A percentile compares a stretch with the other conserved stretches of the same genome.
phyloP scores from a whole-genome alignment of 2,329 filamentous ascomycete genomes.

The Aciculosporium take region DNA sequence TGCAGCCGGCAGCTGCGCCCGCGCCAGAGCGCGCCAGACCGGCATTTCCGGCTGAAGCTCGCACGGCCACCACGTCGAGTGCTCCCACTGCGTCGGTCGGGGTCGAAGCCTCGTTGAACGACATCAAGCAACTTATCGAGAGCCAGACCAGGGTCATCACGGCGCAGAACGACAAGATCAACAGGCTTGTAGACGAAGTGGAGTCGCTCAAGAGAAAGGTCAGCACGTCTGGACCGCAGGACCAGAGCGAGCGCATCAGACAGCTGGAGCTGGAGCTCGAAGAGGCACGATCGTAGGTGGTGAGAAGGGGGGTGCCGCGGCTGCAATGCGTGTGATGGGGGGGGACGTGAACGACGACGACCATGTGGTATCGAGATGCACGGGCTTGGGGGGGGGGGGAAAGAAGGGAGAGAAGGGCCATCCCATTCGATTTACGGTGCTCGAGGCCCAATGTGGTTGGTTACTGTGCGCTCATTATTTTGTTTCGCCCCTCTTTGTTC shows the following conservation, averaged over 20 bases:
- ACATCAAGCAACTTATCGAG: conserved; percentile 67
- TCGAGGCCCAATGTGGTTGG: too few relatives aligned
- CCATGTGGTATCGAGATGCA: too few relatives aligned
- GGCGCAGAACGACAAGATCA: conserved; percentile 64
- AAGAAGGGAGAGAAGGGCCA: too few relatives aligned
- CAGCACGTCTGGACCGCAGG: conserved; percentile 32
- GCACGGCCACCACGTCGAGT: conserved; percentile 16
- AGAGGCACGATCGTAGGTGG: conserved; percentile 40
- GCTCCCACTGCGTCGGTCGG: conserved; percentile 18
- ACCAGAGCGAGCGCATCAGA: conserved; percentile 54
- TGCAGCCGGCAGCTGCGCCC: conserved; percentile 10
- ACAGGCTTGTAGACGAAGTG: conserved; percentile 54
- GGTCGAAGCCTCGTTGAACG: conserved; percentile 51
- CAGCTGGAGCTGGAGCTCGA: conserved; percentile 55
- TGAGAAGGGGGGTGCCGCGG: too few relatives aligned
- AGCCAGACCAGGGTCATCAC: conserved; percentile 65
- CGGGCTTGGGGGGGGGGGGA: too few relatives aligned
- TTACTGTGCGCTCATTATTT: too few relatives aligned
- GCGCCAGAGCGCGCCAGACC: conserved; percentile 14
- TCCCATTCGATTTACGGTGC: too few relatives aligned
- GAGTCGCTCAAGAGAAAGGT: conserved; percentile 70
- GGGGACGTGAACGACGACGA: too few relatives aligned
- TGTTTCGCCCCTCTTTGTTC: too few relatives aligned
- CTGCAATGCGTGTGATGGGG: too few relatives aligned
- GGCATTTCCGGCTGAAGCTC: conserved; percentile 19